A percentile compares a stretch with the other conserved stretches of the same genome.
Conservation (phyloP, 1,139 yeast genomes). For the Yamadazyma blattariae region DNA sequence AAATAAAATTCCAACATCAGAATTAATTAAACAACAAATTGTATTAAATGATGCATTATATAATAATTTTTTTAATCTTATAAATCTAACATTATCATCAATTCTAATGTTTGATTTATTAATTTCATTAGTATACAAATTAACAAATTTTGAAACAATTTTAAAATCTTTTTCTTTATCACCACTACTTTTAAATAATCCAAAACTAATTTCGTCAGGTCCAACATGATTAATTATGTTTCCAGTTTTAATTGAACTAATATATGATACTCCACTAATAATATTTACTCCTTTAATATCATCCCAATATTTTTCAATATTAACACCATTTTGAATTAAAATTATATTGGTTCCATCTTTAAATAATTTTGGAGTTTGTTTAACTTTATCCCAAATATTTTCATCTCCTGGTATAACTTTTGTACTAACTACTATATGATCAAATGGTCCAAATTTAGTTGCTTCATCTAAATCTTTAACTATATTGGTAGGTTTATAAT, state of each 20-base stretch:
- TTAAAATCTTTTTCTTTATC: conserved; percentile 17
- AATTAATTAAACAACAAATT: conserved; percentile 49
- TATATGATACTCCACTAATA: conserved; percentile 68
- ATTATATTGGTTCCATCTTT: conserved; percentile 44
- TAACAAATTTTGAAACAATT: conserved; percentile 17
- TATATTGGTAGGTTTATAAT: conserved; percentile 54
- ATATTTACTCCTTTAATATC: conserved; percentile 55
- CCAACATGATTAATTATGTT: conserved; percentile 54
- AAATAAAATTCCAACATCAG: conserved; percentile 54
- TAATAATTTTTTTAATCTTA: conserved; percentile 71
- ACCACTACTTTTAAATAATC: conserved; percentile 43
- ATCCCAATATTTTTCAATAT: conserved; percentile 62
- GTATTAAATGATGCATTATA: conserved; percentile 71
- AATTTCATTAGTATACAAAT: conserved; percentile 50
- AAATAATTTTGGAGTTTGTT: conserved; percentile 47
- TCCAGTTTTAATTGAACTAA: conserved; percentile 57
- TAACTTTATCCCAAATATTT: conserved; percentile 55
- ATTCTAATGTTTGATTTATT: conserved; percentile 32
- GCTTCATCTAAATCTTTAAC: conserved; percentile 48
- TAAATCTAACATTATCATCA: conserved; percentile 49
- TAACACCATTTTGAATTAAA: conserved; percentile 72
- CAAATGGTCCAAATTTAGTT: conserved; percentile 48
- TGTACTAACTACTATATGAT: conserved; percentile 64
- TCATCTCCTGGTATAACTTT: conserved; percentile 69
- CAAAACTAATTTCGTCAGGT: conserved; percentile 55